Base-by-base conservation (phyloP, 768 basidiomycete genomes). In the Hygrophoropsis aurantiaca region DNA sequence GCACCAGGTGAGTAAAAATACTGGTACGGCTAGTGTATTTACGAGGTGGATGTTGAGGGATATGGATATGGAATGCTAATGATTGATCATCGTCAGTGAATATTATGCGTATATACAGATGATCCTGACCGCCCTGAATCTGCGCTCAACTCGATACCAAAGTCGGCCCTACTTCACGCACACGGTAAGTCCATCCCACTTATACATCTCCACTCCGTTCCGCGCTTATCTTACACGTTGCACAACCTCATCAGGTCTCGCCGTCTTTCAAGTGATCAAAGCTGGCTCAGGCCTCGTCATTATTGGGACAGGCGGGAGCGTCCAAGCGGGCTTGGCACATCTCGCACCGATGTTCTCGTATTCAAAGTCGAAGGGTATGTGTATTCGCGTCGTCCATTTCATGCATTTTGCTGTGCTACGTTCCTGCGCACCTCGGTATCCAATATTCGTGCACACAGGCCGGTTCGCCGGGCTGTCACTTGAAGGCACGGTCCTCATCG, bases 271-370 rank as follows among this genome's bases (percentile, higher is more conserved):
- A 58, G 91, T 97, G 11, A 72, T 97, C 65, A 90, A 91, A 69
- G 90, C 91, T 4, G 94, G 94, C 38, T 93, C 90, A 1, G 94
- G 94, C 11, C 67, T 95, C 53, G 90, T 98, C 68, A 87, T 97
- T 61, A 87, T 97, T 49, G 95, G 94, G 1, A 97, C 95, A 0
- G 94, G 94, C 4, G 95, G 90, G 3, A 87, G 89, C 49, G 82
- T 97, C 0, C 86, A 93, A 57, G 83, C 93, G 1, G 84, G 82
- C 3, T 73, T 95, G 34, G 91, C 93, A 4, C 91, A 94, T 67
- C 95, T 95, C 0, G 85, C 94, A 16, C 94, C 94, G 4, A 94
- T 97, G 90, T 99, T 97, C 69, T 92, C 90, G 52, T 95, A 97
- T 65, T 94, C 91, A 9, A 90, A 94, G 68, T 94, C 91, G 11